Evolutionary conservation across 495 filamentous ascomycete genomes (phyloP), one percentile per base, ranked within the genome.

Genomic region (Aspergillus taichungensis): DNA sequence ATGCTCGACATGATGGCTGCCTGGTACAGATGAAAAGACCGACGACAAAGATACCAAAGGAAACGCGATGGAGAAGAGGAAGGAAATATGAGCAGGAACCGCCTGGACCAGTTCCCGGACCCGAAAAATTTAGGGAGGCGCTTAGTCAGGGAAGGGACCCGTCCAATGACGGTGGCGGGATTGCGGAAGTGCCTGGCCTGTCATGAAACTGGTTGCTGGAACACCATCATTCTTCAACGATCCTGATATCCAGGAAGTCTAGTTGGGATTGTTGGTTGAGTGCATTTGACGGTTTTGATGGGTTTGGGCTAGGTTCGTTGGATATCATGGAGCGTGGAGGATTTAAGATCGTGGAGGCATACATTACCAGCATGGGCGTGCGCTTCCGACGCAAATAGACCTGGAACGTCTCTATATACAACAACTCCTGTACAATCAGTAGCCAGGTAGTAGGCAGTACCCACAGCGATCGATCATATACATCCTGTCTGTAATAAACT

Each of bases 1-100:
- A 83, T 71, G 55, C 69, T 71, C 57, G 79, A 74, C 82, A 87
- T 86, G 52, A 69, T 81, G 69, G 53, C 44, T 54, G 48, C 54
- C 54, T 56, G 49, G 50, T 50, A 61, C 18, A 2, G 18, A 62
- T 50, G 42, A 57, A 54, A 56, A 55, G 50, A 63, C 58, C 49
- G 52, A 60, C 46, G 47, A 64, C 55, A 55, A 53, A 48, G 32
- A 57, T 51, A 53, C 52, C 61, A 59, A 53, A 68, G 46, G 51
- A 52, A 63, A 60, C 52, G 56, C 47, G 54, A 60, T 59, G 55
- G 53, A 54, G 53, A 54, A 57, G 45, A 56, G 52, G 43, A 49
- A 51, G 56, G 36, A 42, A 43, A 49, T 42, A 37, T 50, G 51
- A 47, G 43, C 47, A 36, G 45, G 45, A 46, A 46, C 52, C 49